Evolutionary conservation across 805 yeast species (phyloP), one percentile per base, ranked within the genome.

Genomic region (Nematodospora valgi): DNA sequence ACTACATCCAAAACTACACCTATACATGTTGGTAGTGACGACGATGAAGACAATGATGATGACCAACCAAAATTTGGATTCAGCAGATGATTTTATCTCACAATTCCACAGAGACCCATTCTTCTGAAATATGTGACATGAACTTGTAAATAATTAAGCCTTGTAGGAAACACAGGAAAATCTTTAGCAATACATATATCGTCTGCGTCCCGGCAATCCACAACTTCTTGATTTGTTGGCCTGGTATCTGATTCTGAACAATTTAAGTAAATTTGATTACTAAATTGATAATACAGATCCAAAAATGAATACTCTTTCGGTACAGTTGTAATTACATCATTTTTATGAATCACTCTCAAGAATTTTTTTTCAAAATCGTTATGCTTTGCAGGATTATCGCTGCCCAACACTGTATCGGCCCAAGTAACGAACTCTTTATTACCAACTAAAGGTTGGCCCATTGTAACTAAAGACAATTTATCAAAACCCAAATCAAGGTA

Each of bases 371-470:
- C 41, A 23, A 39, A 52, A 0, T 51, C 23, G 23, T 51, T 44
- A 32, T 54, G 59, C 4, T 22, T 18, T 1, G 56, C 40, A 0
- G 51, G 44, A 23, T 31, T 10, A 2, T 35, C 17, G 37, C 70
- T 62, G 4, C 62, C 65, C 52, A 61, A 33, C 2, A 48, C 60
- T 2, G 23, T 26, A 36, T 65, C 69, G 3, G 56, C 56, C 67
- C 69, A 68, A 3, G 43, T 32, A 1, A 58, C 56, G 36, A 69
- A 66, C n/a, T 47, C 48, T 12, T 46, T 38, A 43, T 70, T 68
- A 2, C 74, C 75, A 5, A 65, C 38, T 15, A 64, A 50, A 0
- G 75, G 75, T 46, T 60, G 73, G 2, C 74, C 75, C 64, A 68
- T 56, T 1, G 74, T 67, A 4, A 66, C 57, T 25, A 69, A 30